Percentiles rank a stretch among this genome's conserved stretches.
Conservation (phyloP, 305 asterid species). For the Rubia peregrina region DNA sequence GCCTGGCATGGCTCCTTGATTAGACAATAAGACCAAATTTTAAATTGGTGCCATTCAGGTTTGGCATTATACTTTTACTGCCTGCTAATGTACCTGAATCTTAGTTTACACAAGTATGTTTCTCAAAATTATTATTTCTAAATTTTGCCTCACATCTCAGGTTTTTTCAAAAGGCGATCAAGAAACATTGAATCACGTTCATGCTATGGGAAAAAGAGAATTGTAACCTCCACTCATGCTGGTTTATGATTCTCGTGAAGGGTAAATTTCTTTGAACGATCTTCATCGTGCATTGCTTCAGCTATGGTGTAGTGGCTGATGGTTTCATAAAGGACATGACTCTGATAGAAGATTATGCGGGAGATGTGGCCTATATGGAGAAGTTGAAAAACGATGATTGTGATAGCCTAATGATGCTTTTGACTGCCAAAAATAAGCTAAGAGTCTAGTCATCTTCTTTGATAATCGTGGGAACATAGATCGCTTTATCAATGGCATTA, state of each 20-base stretch:
- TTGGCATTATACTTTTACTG: slow-evolving; percentile 8
- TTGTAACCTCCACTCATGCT: slow-evolving; percentile 73
- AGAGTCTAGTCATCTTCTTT: slow-evolving; percentile 70
- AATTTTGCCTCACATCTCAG: slow-evolving; percentile 25
- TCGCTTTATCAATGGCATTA: slow-evolving; percentile 77
- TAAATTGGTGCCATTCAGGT: slow-evolving; percentile 95
- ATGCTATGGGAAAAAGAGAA: slow-evolving; percentile 53
- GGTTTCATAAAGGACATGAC: slow-evolving; percentile 76
- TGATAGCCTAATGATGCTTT: slow-evolving; percentile 88
- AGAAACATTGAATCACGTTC: slow-evolving; percentile 51
- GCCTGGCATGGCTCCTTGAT: slow-evolving; percentile 59
- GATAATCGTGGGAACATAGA: slow-evolving; percentile 76
- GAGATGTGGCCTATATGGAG: slow-evolving; percentile 72
- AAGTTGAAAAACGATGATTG: slow-evolving; percentile 68
- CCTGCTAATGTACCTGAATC: neutral
- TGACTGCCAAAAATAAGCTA: slow-evolving; percentile 45
- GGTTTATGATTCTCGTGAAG: slow-evolving; percentile 66
- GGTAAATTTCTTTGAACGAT: slow-evolving; percentile 35
- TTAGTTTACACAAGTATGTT: neutral
- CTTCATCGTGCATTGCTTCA: slow-evolving; percentile 29
- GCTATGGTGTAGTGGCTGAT: slow-evolving; percentile 84
- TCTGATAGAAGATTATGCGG: slow-evolving; percentile 60
- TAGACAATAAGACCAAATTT: slow-evolving; percentile 52
- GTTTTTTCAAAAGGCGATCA: slow-evolving; percentile 62
- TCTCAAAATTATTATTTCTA: neutral